Evolutionary conservation across 768 basidiomycete genomes (phyloP), one percentile per base, ranked within the genome.

Genomic region (Amanita brunnescens): DNA sequence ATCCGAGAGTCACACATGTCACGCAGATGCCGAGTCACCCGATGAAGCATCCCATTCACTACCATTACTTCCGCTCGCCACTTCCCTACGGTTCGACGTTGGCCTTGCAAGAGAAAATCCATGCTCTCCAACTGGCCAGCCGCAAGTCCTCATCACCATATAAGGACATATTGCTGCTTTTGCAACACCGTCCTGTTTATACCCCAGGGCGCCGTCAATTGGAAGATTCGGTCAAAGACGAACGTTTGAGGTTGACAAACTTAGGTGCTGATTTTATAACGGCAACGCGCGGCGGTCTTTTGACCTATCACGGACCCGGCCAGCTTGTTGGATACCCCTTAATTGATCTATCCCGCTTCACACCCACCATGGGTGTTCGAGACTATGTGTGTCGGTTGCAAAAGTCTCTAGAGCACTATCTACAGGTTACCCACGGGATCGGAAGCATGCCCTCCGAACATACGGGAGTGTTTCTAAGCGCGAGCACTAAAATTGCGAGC

Each of bases 251-350:
- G 18, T 70, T 97, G n/a, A 78, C 75, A 62, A 72, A 26, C 39
- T 72, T 91, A 20, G 95, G 95, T 21, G 95, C 95, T 0, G 91
- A 96, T 62, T 94, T 94, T 60, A 78, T 88, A 34, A 70, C 79
- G 20, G 82, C 92, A 2, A 75, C 80, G 48, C 76, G 96, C 48
- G 96, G 96, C 12, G 96, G 96, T 2, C 85, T 97, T 68, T 77
- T 92, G 52, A 99, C 96, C 1, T 99, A 91, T 66, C 96, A 99
- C 65, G 96, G 96, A 0, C 94, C 96, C 1, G 96, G 96, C 5
- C 96, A 99, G 68, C 74, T 99, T 59, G 88, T 97, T 13, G 96
- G 93, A 24, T 99, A 99, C 64, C 91, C 93, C 2, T 74, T 98
- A 47, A 73, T 97, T 46, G 95, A 98, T 70, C 77, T 98, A 16